phyloP scores from a whole-genome alignment of 208 protist genomes.

The Leptomonas pyrrhocoris region DNA sequence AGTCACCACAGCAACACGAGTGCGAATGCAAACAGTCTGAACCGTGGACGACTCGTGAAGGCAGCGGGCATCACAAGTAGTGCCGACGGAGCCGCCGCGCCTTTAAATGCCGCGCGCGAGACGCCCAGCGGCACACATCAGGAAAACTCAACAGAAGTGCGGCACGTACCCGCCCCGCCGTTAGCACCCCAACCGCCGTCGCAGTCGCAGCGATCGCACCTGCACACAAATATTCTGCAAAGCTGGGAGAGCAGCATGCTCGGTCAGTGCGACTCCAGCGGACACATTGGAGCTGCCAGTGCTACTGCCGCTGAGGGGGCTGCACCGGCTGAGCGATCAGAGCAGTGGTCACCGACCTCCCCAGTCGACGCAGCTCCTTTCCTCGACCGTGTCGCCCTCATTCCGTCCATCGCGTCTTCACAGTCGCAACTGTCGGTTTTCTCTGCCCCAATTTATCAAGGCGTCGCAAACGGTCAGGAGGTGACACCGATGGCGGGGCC shows the following conservation, averaged over 20 bases:
- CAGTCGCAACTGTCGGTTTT: not conserved
- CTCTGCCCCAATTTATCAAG: not conserved
- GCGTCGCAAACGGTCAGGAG: too few relatives aligned
- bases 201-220: constrained; percentile 6
- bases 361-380: not conserved
- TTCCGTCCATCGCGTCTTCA: not conserved
- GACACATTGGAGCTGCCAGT: not conserved
- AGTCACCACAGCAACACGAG: constrained; percentile 18
- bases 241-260: constrained; percentile 20
- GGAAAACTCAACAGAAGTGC: constrained; percentile 7
- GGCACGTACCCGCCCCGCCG: constrained; percentile 21
- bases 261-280: not conserved
- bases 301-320: not conserved
- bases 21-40: constrained; percentile 18
- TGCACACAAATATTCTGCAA: constrained; percentile 7
- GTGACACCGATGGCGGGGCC: not conserved
- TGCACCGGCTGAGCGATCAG: too few relatives aligned
- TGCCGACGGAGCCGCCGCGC: not conserved
- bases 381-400: not conserved
- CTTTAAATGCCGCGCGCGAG: not conserved
- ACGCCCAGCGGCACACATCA: not conserved
- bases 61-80: too few relatives aligned
- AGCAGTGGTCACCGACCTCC: not conserved
- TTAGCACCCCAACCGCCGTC: not conserved
- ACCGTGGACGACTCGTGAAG: constrained; percentile 4